Base-by-base conservation (phyloP, 495 filamentous ascomycete genomes). In the Xylaria flabelliformis region DNA sequence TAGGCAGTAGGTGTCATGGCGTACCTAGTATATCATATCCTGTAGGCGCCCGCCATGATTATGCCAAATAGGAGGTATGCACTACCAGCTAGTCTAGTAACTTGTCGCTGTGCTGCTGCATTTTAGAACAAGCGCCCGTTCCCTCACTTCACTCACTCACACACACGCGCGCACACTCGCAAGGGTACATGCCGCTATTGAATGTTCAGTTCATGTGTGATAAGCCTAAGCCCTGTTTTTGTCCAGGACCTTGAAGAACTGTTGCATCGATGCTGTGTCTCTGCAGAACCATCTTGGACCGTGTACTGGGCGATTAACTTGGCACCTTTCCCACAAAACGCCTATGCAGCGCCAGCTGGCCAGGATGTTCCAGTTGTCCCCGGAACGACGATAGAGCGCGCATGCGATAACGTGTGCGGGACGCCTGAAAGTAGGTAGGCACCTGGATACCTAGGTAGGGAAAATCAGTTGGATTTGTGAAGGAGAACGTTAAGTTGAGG, bases 261-360 rank as follows among this genome's bases (percentile, higher is more conserved):
- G 65, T 56, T 67, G 65, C 65, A 67, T 67, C 65, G 50, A 55
- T 67, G 50, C 50, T 26, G 65, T 67, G 65, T 55, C 64, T 67
- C 65, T 56, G 42, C 42, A 65, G 39, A 26, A 15, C 65, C 17
- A 50, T 67, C 65, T 51, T 41, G 34, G 36, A 41, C 56, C 46
- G 65, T 42, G 46, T 67, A 36, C 65, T 67, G 32, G 65, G 65
- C 65, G 36, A 42, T 50, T 55, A 42, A 67, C 65, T 42, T 56
- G 50, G 64, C 50, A 50, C n/a, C 50, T 19, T 51, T 41, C 32
- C 26, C 36, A 29, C 34, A 56, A 44, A 56, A 19, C 12, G 65
- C 50, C 44, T 24, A 29, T 44, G 21, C n/a, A 67, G 29, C 65
- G 32, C 50, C 36, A n/a, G 48, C 50, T 13, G 36, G 50, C 65